Percentiles rank a stretch among this genome's conserved stretches.
These are phyloP conservation scores for Puccinia coronata DNA, from an alignment of 1,284 basidiomycete genomes.

Conservation along the genomic window DNA sequence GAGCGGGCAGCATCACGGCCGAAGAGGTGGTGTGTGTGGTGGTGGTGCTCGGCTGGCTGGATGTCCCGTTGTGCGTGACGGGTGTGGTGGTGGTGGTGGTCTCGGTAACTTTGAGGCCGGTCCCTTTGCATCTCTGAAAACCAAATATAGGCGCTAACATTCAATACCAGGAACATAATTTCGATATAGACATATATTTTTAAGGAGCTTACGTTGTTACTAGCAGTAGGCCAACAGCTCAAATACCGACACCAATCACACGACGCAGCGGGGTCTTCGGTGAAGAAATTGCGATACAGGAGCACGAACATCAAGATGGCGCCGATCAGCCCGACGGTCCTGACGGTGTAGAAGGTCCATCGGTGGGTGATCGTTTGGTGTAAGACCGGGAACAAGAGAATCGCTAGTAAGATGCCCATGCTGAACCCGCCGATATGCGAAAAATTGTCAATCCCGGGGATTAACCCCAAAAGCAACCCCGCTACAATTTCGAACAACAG, in stretches of 20 bases:
- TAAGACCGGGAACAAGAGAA: slow-evolving; percentile 26
- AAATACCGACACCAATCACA: slow-evolving; percentile 48
- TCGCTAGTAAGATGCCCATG: slow-evolving; percentile 52
- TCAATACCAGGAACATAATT: too few species aligned
- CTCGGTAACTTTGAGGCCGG: slow-evolving; percentile 39
- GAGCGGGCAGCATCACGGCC: neutral
- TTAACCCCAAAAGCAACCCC: slow-evolving; percentile 56
- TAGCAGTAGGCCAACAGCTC: slow-evolving; percentile 47
- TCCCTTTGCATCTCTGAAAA: slow-evolving; percentile 43
- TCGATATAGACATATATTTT: too few species aligned
- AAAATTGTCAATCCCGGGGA: slow-evolving; percentile 59
- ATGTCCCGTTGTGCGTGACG: neutral
- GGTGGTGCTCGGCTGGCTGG: neutral
- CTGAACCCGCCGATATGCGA: slow-evolving; percentile 59
- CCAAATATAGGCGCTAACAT: neutral
- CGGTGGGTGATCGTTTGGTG: slow-evolving; percentile 41
- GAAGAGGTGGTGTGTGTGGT: neutral
- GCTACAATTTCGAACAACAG: slow-evolving; percentile 36
- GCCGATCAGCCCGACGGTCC: slow-evolving; percentile 23
- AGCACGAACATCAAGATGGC: slow-evolving; percentile 41
- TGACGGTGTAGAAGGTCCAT: slow-evolving; percentile 27
- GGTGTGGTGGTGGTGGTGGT: slow-evolving; percentile 21
- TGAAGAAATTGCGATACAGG: slow-evolving; percentile 44
- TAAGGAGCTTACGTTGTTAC: slow-evolving; percentile 40
- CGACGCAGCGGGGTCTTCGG: slow-evolving; percentile 35